Conservation (phyloP, 331 rosid genomes). For the Saraca asoca region DNA sequence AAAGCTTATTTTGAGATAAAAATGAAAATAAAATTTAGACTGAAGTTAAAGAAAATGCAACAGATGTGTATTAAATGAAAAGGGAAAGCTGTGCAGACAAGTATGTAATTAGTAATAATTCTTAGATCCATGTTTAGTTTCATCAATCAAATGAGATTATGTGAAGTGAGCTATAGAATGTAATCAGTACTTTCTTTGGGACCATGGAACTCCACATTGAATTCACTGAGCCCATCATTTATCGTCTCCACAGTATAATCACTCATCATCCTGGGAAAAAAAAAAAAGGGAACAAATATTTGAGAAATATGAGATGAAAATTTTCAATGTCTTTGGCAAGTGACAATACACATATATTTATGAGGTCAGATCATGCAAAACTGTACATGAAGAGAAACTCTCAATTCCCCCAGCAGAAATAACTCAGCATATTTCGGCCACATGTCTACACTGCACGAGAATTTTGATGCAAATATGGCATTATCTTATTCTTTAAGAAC, state of each 20-base stretch:
- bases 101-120: slow-evolving; percentile 7
- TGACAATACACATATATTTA: neutral
- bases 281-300: slow-evolving; percentile 27
- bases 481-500: no score
- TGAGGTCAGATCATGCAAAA: slow-evolving; percentile 1
- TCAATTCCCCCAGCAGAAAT: no score
- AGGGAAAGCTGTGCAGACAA: neutral
- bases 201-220: slow-evolving; percentile 92
- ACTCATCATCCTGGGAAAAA: slow-evolving; percentile 93
- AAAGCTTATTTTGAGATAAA: no score
- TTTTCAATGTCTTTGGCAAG: slow-evolving; percentile 1
- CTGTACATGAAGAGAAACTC: neutral
- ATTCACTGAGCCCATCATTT: slow-evolving; percentile 85
- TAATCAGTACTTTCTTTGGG: slow-evolving; percentile 87
- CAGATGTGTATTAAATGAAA: no score
- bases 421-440: no score
- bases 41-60: no score
- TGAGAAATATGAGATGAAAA: slow-evolving; percentile 22
- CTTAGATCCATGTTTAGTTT: slow-evolving; percentile 19
- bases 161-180: slow-evolving; percentile 29
- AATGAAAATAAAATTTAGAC: no score
- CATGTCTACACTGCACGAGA: no score
- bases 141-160: slow-evolving; percentile 16
- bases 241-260: slow-evolving; percentile 91
- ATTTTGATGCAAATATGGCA: no score